Conservation (phyloP, 2,329 filamentous ascomycete genomes). For the Eutypella sp. region DNA sequence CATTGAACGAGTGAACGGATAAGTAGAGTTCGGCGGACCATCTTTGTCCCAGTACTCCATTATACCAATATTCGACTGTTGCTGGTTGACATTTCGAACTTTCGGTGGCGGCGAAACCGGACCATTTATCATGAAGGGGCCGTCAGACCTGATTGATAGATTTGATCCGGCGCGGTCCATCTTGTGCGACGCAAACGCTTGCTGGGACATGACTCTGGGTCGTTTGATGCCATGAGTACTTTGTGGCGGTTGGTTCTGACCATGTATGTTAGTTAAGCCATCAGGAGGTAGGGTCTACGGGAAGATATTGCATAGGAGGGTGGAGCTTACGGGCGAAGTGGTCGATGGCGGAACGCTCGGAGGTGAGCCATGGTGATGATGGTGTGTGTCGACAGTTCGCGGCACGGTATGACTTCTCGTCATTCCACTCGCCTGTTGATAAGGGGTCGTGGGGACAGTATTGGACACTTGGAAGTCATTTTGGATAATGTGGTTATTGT, state of each 20-base stretch:
- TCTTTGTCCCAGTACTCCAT: constrained; percentile 28
- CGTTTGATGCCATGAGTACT: constrained; percentile 26
- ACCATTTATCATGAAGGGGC: constrained; percentile 33
- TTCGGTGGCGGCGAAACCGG: constrained; percentile 31
- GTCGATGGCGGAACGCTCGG: constrained; percentile 8
- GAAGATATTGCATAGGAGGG: constrained; percentile 6
- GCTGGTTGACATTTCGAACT: constrained; percentile 15
- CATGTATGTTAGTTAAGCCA: constrained; percentile 15
- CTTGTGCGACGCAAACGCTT: constrained; percentile 26
- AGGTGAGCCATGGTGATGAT: constrained; percentile 13
- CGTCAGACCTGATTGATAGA: constrained; percentile 33
- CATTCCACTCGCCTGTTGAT: constrained; percentile 18
- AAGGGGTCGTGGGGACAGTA: constrained; percentile 13
- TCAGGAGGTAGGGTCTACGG: constrained; percentile 7
- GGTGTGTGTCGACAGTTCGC: constrained; percentile 20
- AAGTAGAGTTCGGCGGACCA: constrained; percentile 22
- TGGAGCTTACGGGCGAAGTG: constrained; percentile 23
- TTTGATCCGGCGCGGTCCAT: constrained; percentile 43
- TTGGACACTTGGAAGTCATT: constrained; percentile 25
- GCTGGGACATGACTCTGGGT: constrained; percentile 31
- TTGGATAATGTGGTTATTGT: constrained; percentile 17
- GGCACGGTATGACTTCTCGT: constrained; percentile 26
- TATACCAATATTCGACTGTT: constrained; percentile 18
- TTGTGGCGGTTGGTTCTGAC: constrained; percentile 21
- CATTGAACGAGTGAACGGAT: constrained; percentile 18